phyloP scores from a whole-genome alignment of 1,284 basidiomycete species.

The Rhodotorula sp. region DNA sequence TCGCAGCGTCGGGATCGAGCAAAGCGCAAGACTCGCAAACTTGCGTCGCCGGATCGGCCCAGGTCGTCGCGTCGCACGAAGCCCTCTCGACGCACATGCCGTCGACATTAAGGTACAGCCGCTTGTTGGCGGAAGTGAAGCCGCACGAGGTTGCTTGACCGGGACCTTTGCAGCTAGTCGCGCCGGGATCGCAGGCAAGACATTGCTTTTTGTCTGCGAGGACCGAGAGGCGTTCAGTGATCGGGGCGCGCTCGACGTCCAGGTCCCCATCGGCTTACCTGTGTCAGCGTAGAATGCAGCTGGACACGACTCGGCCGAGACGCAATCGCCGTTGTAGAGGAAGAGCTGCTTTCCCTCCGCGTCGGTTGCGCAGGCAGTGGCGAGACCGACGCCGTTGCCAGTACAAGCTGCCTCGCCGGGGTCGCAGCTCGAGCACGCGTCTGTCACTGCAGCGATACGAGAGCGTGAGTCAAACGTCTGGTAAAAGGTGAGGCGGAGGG shows the following conservation, averaged over 20 bases:
- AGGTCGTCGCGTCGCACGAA: not conserved
- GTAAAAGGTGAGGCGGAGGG: too few relatives aligned
- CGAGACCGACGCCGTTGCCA: not conserved
- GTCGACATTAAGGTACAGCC: conserved; percentile 6
- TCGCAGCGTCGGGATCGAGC: not conserved
- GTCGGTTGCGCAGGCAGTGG: not conserved
- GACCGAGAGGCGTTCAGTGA: too few relatives aligned
- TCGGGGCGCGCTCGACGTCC: not conserved
- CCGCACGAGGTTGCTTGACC: not conserved
- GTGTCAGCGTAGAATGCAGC: not conserved
- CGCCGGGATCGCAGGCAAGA: conserved; percentile 1
- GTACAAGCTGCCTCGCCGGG: not conserved
- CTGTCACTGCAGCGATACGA: not conserved
- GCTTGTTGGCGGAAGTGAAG: not conserved
- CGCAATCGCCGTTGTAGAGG: conserved; percentile 5
- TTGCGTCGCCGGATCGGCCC: not conserved
- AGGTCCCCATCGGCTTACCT: not conserved
- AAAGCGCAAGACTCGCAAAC: conserved; percentile 3
- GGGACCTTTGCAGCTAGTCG: conserved; percentile 3
- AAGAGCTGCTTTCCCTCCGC: conserved; percentile 1
- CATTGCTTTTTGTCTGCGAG: conserved; percentile 2
- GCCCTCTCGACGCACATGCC: not conserved
- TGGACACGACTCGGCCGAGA: not conserved
- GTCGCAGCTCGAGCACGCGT: not conserved
- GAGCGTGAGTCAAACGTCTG: not conserved